phyloP scores from a whole-genome alignment of 2,329 filamentous ascomycete species.

The Seiridium cupressi region DNA sequence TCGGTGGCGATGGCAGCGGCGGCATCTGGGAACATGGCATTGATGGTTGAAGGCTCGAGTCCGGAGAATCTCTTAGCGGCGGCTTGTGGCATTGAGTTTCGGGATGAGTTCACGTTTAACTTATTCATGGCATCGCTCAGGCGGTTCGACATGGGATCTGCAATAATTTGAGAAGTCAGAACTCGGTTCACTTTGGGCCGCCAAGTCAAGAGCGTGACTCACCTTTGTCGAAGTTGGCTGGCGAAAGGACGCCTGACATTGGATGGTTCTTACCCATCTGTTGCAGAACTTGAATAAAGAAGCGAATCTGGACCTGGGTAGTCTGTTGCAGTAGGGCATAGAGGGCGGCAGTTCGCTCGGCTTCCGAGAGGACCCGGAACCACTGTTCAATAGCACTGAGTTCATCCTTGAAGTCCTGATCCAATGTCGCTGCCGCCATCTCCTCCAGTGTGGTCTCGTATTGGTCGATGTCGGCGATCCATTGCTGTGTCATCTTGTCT shows the following conservation, averaged over 20 bases:
- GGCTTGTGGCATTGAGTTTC: constrained; percentile 81
- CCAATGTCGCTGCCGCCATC: constrained; percentile 97
- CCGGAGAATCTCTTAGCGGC: constrained; percentile 88
- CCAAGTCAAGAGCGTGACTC: constrained; percentile 23
- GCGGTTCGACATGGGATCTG: constrained; percentile 95
- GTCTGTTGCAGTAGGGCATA: constrained; percentile 97
- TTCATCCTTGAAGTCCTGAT: constrained; percentile 99
- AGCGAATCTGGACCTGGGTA: constrained; percentile 96
- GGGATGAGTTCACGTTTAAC: constrained; percentile 80
- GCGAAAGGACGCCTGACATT: constrained; percentile 92
- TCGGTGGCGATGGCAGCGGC: constrained; percentile 98
- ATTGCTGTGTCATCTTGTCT: constrained; percentile 94
- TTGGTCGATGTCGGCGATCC: constrained; percentile 98
- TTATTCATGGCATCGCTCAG: constrained; percentile 97
- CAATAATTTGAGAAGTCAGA: constrained; percentile 19
- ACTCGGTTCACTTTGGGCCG: constrained; percentile 1
- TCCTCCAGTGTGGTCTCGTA: constrained; percentile 98
- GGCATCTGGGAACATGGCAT: constrained; percentile 98
- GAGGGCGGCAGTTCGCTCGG: constrained; percentile 89
- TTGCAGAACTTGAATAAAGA: constrained; percentile 98
- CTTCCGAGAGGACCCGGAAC: constrained; percentile 96
- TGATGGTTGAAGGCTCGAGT: constrained; percentile 90
- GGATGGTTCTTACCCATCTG: constrained; percentile 99
- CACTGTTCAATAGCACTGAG: constrained; percentile 98
- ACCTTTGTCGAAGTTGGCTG: constrained; percentile 97